Percentiles rank a stretch among this genome's conserved stretches.
Evolutionary conservation across 2,329 filamentous ascomycete species (phyloP).

Genomic region (Microsporum canis): DNA sequence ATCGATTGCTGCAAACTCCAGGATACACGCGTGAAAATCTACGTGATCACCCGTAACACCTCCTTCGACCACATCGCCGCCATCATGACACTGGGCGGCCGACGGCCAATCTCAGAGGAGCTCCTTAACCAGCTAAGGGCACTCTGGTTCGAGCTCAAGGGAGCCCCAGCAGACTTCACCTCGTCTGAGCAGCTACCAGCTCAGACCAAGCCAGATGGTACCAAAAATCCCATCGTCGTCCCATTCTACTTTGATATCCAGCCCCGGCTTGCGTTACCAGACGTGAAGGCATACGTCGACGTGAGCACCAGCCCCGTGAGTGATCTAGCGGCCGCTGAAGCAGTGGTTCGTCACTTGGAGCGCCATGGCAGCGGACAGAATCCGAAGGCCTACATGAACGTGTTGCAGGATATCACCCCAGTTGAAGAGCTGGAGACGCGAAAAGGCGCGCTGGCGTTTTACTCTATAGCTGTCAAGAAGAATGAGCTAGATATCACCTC

Average conservation of each 20-base stretch:
- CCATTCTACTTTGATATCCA: conserved; percentile 1
- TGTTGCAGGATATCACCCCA: not conserved
- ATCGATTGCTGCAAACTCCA: not conserved
- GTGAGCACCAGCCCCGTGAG: not conserved
- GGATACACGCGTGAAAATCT: not conserved
- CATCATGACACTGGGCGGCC: conserved; percentile 54
- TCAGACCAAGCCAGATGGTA: not conserved
- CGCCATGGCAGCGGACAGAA: not conserved
- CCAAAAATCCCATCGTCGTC: not conserved
- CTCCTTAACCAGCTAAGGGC: not conserved
- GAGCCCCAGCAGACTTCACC: not conserved
- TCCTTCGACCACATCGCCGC: conserved; percentile 67
- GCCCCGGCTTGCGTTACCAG: not conserved
- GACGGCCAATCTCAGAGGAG: not conserved
- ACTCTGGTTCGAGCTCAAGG: not conserved
- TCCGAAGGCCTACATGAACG: not conserved
- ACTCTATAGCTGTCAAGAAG: not conserved
- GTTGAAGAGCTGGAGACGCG: not conserved
- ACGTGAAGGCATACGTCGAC: not conserved
- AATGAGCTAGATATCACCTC: not conserved
- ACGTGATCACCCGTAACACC: conserved; percentile 46
- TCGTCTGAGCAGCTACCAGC: not conserved
- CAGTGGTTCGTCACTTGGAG: not conserved
- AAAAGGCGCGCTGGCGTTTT: not conserved
- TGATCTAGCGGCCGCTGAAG: not conserved